phyloP scores from a whole-genome alignment of 768 basidiomycete species.

The Suillus subaureus region DNA sequence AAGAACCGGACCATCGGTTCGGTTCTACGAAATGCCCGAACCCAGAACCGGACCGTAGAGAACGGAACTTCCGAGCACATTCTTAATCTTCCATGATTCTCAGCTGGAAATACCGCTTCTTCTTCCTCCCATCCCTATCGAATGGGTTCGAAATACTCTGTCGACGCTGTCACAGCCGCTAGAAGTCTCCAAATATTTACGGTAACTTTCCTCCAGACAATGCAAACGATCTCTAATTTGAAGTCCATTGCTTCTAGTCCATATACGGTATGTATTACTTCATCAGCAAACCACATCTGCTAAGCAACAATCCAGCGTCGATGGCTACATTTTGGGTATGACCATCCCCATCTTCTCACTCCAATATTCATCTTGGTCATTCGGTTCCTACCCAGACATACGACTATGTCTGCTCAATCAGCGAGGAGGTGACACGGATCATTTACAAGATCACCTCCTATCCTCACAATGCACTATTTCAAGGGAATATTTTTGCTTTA shows the following conservation, averaged over 20 bases:
- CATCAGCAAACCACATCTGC: neutral
- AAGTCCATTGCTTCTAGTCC: neutral
- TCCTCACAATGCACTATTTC: neutral
- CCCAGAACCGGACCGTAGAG: too few species aligned
- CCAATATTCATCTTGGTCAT: neutral
- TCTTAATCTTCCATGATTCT: slow-evolving; percentile 1
- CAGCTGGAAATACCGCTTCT: neutral
- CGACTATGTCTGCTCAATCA: slow-evolving; percentile 3
- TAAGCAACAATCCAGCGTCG: neutral
- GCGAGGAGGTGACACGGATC: neutral
- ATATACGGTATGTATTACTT: slow-evolving; percentile 1
- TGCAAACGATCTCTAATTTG: neutral
- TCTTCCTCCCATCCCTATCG: neutral
- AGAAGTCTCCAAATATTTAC: slow-evolving; percentile 1
- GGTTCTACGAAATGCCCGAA: too few species aligned
- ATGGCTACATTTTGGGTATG: slow-evolving; percentile 12
- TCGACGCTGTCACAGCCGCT: neutral
- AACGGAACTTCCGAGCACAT: too few species aligned
- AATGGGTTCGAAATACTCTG: slow-evolving; percentile 3
- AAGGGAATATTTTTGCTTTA: slow-evolving; percentile 5
- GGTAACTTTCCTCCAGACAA: neutral
- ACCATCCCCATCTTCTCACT: neutral
- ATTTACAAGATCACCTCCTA: neutral
- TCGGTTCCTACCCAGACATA: neutral
- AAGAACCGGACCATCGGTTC: too few species aligned